Conservation (phyloP, 495 filamentous ascomycete species). For the Rhypophila decipiens region DNA sequence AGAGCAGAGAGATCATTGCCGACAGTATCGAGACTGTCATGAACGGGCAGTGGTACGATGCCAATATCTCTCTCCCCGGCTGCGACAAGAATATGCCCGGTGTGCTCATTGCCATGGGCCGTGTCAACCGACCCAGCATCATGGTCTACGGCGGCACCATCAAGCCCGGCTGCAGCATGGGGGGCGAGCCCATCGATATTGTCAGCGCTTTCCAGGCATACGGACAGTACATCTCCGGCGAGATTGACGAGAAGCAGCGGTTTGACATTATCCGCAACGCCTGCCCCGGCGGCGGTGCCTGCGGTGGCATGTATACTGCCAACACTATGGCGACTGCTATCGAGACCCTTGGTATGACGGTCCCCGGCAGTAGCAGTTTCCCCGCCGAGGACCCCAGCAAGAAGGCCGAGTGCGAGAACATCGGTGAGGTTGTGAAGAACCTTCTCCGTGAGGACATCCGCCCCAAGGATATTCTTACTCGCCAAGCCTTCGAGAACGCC, state of each 20-base stretch:
- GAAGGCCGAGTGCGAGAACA: constrained; percentile 73
- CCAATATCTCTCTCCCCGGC: constrained; percentile 95
- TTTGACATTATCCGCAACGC: constrained; percentile 94
- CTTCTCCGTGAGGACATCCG: constrained; percentile 83
- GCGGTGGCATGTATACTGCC: constrained; percentile 98
- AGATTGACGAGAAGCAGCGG: constrained; percentile 84
- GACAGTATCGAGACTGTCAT: constrained; percentile 99
- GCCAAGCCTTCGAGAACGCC: constrained; percentile 90
- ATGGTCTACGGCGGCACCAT: constrained; percentile 98
- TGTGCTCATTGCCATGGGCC: constrained; percentile 95
- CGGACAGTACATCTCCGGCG: constrained; percentile 84
- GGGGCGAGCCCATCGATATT: constrained; percentile 80
- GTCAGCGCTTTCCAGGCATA: constrained; percentile 98
- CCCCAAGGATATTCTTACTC: constrained; percentile 83
- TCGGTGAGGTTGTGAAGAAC: constrained; percentile 81
- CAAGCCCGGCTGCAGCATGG: constrained; percentile 76
- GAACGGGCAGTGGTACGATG: constrained; percentile 98
- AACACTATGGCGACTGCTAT: constrained; percentile 99
- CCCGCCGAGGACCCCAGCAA: constrained; percentile 85
- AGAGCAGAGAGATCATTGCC: constrained; percentile 92
- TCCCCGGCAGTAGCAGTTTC: constrained; percentile 88
- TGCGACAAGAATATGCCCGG: constrained; percentile 99
- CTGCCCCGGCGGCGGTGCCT: constrained; percentile 88
- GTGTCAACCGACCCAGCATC: constrained; percentile 84
- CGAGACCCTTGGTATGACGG: constrained; percentile 90